Percentiles rank a stretch among this genome's conserved stretches.
Evolutionary conservation across 177 flowering plant species (phyloP).

Genomic region (Tripterygium wilfordii): DNA sequence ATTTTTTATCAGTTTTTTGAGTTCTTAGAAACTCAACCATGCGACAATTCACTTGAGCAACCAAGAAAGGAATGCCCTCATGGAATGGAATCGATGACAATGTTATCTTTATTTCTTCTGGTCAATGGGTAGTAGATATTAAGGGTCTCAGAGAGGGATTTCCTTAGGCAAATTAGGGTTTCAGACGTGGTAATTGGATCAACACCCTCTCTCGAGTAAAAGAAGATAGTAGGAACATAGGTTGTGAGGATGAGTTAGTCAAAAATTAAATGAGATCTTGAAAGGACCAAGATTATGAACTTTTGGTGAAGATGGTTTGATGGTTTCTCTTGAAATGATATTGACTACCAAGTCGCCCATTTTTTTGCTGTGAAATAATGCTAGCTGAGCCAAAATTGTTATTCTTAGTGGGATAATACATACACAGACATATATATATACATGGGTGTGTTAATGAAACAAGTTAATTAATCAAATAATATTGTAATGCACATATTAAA

Average conservation of each 20-base stretch:
- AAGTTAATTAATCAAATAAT: no score
- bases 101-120: not conserved
- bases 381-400: no score
- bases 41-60: not conserved
- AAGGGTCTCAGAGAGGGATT: constrained; percentile 2
- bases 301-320: not conserved
- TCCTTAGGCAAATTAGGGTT: not conserved
- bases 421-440: no score
- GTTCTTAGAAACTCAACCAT: constrained; percentile 2
- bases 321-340: not conserved
- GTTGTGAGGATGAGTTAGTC: constrained; percentile 1
- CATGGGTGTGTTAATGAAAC: no score
- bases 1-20: not conserved
- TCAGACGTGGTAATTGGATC: not conserved
- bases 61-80: not conserved
- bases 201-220: not conserved
- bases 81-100: not conserved
- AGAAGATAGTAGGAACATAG: not conserved
- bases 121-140: constrained; percentile 3
- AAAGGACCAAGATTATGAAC: not conserved
- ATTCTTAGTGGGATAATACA: no score
- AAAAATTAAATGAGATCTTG: constrained; percentile 2
- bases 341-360: not conserved
- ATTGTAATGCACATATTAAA: no score
- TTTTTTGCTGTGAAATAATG: no score